phyloP scores from a whole-genome alignment of 1,139 yeast species.

The Kodamaea sp. region DNA sequence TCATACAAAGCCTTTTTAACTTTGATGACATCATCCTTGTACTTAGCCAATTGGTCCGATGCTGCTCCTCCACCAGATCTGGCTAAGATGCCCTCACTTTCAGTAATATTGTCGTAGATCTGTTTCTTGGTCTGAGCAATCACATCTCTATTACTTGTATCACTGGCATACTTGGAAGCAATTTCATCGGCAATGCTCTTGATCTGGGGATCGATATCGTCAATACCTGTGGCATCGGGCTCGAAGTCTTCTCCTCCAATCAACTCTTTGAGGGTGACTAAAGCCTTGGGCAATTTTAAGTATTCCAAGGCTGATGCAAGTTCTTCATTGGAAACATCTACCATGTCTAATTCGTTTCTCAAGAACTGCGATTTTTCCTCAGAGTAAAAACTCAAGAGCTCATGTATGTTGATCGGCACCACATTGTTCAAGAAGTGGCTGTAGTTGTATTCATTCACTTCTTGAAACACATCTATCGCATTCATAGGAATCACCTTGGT shows the following conservation, averaged over 20 bases:
- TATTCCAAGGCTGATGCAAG: constrained; percentile 76
- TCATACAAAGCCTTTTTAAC: constrained; percentile 66
- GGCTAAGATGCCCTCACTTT: constrained; percentile 34
- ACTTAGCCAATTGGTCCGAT: constrained; percentile 13
- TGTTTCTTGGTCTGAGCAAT: constrained; percentile 36
- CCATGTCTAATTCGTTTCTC: constrained; percentile 71
- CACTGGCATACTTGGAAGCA: constrained; percentile 21
- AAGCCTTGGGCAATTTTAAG: constrained; percentile 70
- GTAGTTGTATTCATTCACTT: constrained; percentile 57
- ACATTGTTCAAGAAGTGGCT: constrained; percentile 69
- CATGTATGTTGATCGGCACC: constrained; percentile 85
- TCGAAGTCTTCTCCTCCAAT: constrained; percentile 11
- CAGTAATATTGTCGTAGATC: constrained; percentile 40
- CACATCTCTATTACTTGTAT: constrained; percentile 23
- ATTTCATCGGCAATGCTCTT: constrained; percentile 30
- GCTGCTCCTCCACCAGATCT: constrained; percentile 6
- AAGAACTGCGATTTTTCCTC: constrained; percentile 83
- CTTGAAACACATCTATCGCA: constrained; percentile 33
- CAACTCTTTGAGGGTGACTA: constrained; percentile 54
- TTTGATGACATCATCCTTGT: constrained; percentile 54
- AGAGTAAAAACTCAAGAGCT: constrained; percentile 80
- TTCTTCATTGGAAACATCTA: constrained; percentile 80
- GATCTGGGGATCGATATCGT: constrained; percentile 19
- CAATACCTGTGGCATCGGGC: constrained; percentile 1
- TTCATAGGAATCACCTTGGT: constrained; percentile 63